Evolutionary conservation across 139 green algal species (phyloP).

Genomic region (Micractinium sp.): DNA sequence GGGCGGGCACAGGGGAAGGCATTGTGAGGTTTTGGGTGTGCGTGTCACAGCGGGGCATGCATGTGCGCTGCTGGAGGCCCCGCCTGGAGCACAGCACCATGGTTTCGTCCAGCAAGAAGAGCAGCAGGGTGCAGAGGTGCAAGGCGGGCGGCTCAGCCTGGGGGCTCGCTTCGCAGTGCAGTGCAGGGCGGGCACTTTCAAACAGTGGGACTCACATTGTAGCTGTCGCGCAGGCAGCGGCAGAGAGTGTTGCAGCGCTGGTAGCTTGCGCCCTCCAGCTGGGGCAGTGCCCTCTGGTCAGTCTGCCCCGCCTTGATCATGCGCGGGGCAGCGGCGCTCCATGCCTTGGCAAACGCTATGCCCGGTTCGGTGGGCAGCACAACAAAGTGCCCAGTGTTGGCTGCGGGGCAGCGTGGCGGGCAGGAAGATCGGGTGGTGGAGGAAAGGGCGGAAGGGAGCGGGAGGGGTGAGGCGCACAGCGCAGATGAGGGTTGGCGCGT

Average conservation of each 20-base stretch:
- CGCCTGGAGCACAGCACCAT: not conserved
- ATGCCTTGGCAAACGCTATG: not conserved
- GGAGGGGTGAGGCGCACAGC: not conserved
- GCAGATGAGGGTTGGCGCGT: not conserved
- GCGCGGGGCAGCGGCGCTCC: not conserved
- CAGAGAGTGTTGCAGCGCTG: not conserved
- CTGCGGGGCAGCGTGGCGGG: not conserved
- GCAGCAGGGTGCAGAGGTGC: not conserved
- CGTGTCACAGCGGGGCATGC: too few species aligned
- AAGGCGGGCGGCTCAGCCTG: too few species aligned
- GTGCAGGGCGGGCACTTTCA: not conserved
- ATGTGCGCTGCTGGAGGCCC: not conserved
- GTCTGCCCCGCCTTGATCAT: not conserved
- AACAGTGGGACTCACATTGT: not conserved
- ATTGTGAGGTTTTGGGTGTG: not conserved
- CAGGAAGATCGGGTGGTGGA: not conserved
- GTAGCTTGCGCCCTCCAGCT: not conserved
- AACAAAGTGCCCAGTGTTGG: slow-evolving; percentile 15
- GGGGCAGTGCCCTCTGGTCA: slow-evolving; percentile 2
- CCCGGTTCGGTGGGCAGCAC: not conserved
- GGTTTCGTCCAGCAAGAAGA: not conserved
- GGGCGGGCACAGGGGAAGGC: not conserved
- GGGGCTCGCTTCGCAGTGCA: too few species aligned
- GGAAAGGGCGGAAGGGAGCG: not conserved
- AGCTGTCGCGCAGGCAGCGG: not conserved